Percentiles rank a stretch among this genome's conserved stretches.
These are phyloP conservation scores for Phytophthora capsici DNA, from an alignment of 352 stramenopile genomes.

Conservation along the genomic window DNA sequence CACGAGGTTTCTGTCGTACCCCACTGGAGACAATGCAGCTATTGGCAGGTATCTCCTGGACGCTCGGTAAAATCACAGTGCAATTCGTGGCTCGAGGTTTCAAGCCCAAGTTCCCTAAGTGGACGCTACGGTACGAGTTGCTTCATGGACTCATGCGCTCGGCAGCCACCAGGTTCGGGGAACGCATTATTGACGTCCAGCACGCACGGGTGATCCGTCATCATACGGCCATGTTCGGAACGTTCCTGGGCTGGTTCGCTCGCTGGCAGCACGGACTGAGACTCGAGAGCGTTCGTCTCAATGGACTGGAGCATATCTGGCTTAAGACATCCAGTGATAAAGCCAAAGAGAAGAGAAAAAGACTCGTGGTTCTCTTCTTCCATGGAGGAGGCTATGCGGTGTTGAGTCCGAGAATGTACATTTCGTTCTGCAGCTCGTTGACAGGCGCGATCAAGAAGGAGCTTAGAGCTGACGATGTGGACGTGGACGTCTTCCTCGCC, in stretches of 20 bases:
- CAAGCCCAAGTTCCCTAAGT: constrained; percentile 46
- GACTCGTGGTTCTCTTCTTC: constrained; percentile 55
- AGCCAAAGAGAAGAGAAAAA: constrained; percentile 8
- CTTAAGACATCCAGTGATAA: constrained; percentile 21
- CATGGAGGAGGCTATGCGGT: constrained; percentile 61
- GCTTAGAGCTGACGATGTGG: constrained; percentile 3
- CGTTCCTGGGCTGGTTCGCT: constrained; percentile 30
- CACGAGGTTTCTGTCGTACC: constrained; percentile 35
- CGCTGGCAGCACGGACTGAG: constrained; percentile 26
- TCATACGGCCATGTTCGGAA: constrained; percentile 35
- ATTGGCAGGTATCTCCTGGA: constrained; percentile 22
- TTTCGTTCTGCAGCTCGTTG: constrained; percentile 36
- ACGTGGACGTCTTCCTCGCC: constrained; percentile 44
- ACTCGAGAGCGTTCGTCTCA: constrained; percentile 34
- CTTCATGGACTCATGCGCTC: constrained; percentile 34
- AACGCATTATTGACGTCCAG: constrained; percentile 29
- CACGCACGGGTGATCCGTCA: constrained; percentile 35
- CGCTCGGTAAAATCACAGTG: constrained; percentile 14
- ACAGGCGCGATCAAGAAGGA: constrained; percentile 29
- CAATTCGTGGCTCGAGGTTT: constrained; percentile 39
- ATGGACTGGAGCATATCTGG: constrained; percentile 64
- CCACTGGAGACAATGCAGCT: constrained; percentile 30
- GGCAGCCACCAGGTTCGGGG: constrained; percentile 30
- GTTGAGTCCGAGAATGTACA: constrained; percentile 49
- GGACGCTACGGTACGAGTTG: constrained; percentile 55